Conservation (phyloP, 495 filamentous ascomycete genomes). For the Tuber indicum region DNA sequence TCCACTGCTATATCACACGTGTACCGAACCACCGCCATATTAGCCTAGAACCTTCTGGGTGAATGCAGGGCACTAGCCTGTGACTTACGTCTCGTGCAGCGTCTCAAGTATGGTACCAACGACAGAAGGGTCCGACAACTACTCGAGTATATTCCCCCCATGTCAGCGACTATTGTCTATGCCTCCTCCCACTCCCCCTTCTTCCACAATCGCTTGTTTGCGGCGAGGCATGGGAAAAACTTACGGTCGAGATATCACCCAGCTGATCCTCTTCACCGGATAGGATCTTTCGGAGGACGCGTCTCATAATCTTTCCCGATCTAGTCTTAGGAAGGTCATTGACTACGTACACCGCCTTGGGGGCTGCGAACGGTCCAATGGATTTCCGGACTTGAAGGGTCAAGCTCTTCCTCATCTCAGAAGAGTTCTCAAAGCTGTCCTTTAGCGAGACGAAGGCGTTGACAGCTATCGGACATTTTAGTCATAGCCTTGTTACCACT, state of each 20-base stretch:
- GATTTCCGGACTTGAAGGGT: constrained; percentile 91
- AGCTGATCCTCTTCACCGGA: constrained; percentile 95
- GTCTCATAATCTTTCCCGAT: constrained; percentile 97
- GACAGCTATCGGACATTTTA: constrained; percentile 49
- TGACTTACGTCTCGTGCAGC: constrained; percentile 53
- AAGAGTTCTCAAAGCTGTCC: constrained; percentile 68
- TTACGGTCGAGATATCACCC: constrained; percentile 72
- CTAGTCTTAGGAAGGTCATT: constrained; percentile 93
- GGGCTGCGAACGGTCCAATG: constrained; percentile 94
- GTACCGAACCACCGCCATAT: not conserved
- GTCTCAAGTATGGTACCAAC: constrained; percentile 81
- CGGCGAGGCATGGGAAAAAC: constrained; percentile 38
- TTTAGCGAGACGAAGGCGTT: constrained; percentile 95
- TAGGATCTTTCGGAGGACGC: constrained; percentile 93
- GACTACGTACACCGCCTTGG: constrained; percentile 84
- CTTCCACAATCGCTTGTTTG: not conserved
- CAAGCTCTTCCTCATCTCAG: constrained; percentile 85
- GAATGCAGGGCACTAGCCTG: not conserved
- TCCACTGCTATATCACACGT: constrained; percentile 9
- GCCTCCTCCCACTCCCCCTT: not conserved
- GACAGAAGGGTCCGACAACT: constrained; percentile 74
- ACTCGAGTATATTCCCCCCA: not conserved
- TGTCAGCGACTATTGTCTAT: not conserved
- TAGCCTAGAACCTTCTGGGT: not conserved
- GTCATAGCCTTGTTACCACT: not conserved